Evolutionary conservation across 371 early-diverging fungal species (phyloP), one percentile per base, ranked within the genome.

Genomic region (Mucor racemosus): DNA sequence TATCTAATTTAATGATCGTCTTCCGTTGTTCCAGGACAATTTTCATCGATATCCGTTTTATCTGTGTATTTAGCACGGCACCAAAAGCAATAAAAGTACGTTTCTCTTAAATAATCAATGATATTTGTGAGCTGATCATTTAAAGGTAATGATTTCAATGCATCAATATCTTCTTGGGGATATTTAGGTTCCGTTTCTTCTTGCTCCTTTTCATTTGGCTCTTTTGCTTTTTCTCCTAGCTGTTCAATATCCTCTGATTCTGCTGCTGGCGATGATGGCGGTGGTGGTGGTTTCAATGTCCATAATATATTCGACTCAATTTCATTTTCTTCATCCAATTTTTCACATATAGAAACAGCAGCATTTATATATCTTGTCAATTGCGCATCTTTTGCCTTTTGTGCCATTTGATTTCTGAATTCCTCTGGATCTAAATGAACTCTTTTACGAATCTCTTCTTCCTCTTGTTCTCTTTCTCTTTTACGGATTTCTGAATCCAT

Each of bases 21-120:
- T 69, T 86, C 84, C 0, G 71, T 70, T 15, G 72, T 67, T 0
- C 91, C 91, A 8, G 91, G 90, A 61, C 91, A 91, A 39, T 78
- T 76, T 17, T 73, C 71, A 7, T 58, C 59, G 11, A 91, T 58
- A 65, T 90, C 91, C 7, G 78, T 68, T 46, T 64, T 60, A 15
- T 82, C 76, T 26, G 76, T 64, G 59, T 84, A 91, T 48, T 77
- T 77, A 1, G 76, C 81, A 36, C 85, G 79, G 68, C 91, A 91
- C 88, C 89, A 91, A 46, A 90, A 81, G 63, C 91, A 91, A 61
- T 91, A 91, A 19, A 21, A 39, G 68, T 90, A 76, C 13, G 80
- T 65, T 6, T 53, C 57, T 9, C 90, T 80, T 44, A 91, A 71
- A 68, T 89, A 88, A 0, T 56, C 21, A 3, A 76, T 80, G 0